A percentile compares a stretch with the other conserved stretches of the same genome.
These are phyloP conservation scores for Penicillium sp. DNA, from an alignment of 2,329 filamentous ascomycete species.

Conservation along the genomic window DNA sequence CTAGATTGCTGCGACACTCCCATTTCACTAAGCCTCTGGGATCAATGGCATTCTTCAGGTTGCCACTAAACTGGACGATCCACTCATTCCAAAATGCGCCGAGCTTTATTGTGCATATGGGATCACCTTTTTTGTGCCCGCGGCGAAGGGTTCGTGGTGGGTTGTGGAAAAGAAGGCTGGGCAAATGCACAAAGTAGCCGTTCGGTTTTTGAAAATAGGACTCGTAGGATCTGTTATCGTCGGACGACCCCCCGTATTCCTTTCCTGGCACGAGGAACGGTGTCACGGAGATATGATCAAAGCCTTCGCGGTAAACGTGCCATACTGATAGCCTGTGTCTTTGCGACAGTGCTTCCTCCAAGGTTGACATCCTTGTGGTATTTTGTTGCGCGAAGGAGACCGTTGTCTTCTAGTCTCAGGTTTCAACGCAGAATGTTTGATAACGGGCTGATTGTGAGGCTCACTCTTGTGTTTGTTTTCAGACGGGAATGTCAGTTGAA, in stretches of 20 bases:
- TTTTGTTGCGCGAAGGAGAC: not conserved
- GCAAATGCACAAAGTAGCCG: slow-evolving; percentile 17
- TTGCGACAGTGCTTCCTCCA: not conserved
- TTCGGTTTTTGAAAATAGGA: not conserved
- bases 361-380: slow-evolving; percentile 3
- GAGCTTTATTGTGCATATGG: slow-evolving; percentile 12
- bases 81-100: slow-evolving; percentile 12
- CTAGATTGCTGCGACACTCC: slow-evolving; percentile 8
- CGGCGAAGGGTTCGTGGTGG: slow-evolving; percentile 12
- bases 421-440: no score
- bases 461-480: no score
- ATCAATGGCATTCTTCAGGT: slow-evolving; percentile 11
- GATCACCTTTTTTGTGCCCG: slow-evolving; percentile 1
- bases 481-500: no score
- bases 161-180: slow-evolving; percentile 3
- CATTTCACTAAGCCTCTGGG: slow-evolving; percentile 15
- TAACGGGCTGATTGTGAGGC: no score
- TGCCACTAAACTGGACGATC: slow-evolving; percentile 11
- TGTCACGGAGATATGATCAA: slow-evolving; percentile 8
- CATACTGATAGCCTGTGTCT: slow-evolving; percentile 6
- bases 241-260: not conserved
- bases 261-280: slow-evolving; percentile 8
- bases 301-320: slow-evolving; percentile 13
- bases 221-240: not conserved
- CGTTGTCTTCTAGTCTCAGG: not conserved